Base-by-base conservation (phyloP, 2,329 filamentous ascomycete genomes). In the Ophiostoma sp. region DNA sequence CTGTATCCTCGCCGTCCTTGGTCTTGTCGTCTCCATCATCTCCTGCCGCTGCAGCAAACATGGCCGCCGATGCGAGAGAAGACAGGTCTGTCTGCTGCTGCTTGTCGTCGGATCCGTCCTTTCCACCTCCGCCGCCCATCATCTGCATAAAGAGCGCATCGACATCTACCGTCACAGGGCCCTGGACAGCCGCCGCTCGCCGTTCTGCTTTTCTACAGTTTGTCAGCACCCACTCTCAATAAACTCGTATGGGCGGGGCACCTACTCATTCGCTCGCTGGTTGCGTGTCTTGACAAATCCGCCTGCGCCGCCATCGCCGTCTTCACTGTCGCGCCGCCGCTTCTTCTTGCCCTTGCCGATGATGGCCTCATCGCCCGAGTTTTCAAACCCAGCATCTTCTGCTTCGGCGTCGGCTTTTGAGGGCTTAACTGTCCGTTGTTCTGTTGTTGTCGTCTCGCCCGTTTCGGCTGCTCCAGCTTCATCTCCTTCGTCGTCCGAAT, bases 281-380 rank as follows among this genome's bases (percentile, higher is more conserved):
- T 90, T 87, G 74, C 92, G 86, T 66, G 92, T 94, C 84, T 92
- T 93, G 81, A 94, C 85, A 75, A 93, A 81, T 0, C 88, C 89
- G 11, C 89, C 90, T 72, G 88, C 88, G 42, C 87, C 87, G 19
- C 87, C 88, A 73, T 89, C 87, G 25, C 84, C 87, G 45, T 89
- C 88, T 25, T 77, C 78, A 1, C 15, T 84, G 78, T 84, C 87
- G 57, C 80, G 81, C 78, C 83, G 84, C 48, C 81, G 82, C 71
- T 83, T 83, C 78, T 87, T 90, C 78, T 87, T 88, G 22, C 87
- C 90, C 76, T 86, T 90, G 63, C 87, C 83, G 77, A 93, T 91
- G 72, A 92, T 87, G 0, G 87, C 87, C 78, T 93, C 91, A 78
- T 93, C 91, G n/a, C 91, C 91, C 0, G 91, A 93, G 76, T 91